Evolutionary conservation across 306 rosid species (phyloP).

Genomic region (Castanea sativa): DNA sequence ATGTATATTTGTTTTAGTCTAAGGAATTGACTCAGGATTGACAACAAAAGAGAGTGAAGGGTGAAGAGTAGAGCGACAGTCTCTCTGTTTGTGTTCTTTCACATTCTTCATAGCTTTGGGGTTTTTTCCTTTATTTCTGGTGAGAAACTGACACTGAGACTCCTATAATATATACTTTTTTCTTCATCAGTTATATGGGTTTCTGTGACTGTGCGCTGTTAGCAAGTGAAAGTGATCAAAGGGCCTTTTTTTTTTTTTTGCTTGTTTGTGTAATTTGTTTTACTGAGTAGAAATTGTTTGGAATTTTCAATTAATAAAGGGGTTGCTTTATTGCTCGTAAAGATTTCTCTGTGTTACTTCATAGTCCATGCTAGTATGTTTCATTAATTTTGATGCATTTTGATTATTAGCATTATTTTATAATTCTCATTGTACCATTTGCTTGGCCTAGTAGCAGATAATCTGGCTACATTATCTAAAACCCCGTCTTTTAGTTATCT

Average conservation of each 20-base stretch:
- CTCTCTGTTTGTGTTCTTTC: background rate
- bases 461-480: no score
- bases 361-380: no score
- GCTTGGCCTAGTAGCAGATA: no score
- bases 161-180: background rate
- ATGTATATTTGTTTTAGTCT: background rate
- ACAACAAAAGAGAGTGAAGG: background rate
- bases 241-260: background rate
- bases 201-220: background rate
- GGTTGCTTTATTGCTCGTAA: no score
- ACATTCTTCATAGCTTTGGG: background rate
- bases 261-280: no score
- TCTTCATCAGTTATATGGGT: background rate
- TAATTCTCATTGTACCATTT: no score
- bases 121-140: background rate
- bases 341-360: no score
- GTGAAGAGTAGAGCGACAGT: no score
- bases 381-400: no score
- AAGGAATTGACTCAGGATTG: slow-evolving; percentile 23
- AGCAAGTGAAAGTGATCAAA: background rate
- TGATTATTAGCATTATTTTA: no score
- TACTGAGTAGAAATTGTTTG: background rate
- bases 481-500: background rate
- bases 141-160: background rate
- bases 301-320: background rate